phyloP scores from a whole-genome alignment of 805 yeast species.

The Barnettozyma sucrosica region DNA sequence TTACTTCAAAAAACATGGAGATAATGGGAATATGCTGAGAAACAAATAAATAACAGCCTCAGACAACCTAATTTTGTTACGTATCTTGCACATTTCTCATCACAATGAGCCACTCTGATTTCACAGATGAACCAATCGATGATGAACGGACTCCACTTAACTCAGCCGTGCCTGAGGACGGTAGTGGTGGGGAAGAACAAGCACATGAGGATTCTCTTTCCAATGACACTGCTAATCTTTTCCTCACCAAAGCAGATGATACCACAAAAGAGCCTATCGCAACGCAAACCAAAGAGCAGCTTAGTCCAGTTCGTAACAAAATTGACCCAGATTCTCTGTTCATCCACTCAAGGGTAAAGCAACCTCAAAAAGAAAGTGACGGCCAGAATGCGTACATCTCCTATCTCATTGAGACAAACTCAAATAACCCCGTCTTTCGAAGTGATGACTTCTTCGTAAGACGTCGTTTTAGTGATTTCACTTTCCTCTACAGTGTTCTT shows the following conservation, averaged over 20 bases:
- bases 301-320: neutral
- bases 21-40: conserved; percentile 3
- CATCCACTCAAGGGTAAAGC: conserved; percentile 40
- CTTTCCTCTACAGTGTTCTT: conserved; percentile 68
- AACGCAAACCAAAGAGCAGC: neutral
- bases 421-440: conserved; percentile 56
- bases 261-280: neutral
- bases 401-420: conserved; percentile 57
- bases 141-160: conserved; percentile 5
- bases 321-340: conserved; percentile 13
- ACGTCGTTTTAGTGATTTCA: conserved; percentile 84
- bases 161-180: neutral
- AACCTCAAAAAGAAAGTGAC: conserved; percentile 67
- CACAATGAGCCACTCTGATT: conserved; percentile 15
- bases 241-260: neutral
- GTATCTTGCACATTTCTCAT: no score
- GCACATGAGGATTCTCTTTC: neutral
- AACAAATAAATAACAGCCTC: neutral
- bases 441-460: conserved; percentile 45
- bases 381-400: conserved; percentile 74
- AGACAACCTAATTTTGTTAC: neutral
- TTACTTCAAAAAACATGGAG: conserved; percentile 3
- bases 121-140: conserved; percentile 20
- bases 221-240: neutral
- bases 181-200: neutral